A percentile compares a stretch with the other conserved stretches of the same genome.
Conservation (phyloP, 2,329 filamentous ascomycete genomes). For the Amauroascus niger region DNA sequence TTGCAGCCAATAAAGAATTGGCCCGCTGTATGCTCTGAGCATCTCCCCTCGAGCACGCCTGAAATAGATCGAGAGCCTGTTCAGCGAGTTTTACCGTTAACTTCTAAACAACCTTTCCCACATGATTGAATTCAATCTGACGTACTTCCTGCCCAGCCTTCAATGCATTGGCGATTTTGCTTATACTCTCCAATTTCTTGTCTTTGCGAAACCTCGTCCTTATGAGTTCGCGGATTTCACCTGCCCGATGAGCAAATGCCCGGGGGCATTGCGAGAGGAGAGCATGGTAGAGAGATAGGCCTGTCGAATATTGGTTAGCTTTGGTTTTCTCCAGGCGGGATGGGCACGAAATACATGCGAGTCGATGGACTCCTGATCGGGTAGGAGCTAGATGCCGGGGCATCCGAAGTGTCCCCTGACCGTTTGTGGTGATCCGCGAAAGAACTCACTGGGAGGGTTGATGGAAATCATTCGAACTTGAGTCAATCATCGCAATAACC, state of each 20-base stretch:
- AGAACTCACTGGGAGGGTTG: too few species aligned
- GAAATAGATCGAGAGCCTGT: slow-evolving; percentile 33
- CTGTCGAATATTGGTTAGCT: slow-evolving; percentile 20
- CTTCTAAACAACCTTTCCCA: neutral
- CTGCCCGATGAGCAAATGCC: slow-evolving; percentile 22
- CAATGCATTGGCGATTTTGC: slow-evolving; percentile 31
- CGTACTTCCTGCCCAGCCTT: slow-evolving; percentile 36
- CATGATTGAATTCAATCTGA: neutral
- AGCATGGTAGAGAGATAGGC: slow-evolving; percentile 38
- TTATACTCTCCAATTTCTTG: slow-evolving; percentile 31
- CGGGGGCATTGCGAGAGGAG: slow-evolving; percentile 36
- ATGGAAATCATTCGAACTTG: too few species aligned
- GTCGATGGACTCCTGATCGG: slow-evolving; percentile 34
- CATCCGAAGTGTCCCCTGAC: slow-evolving; percentile 24
- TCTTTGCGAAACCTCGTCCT: slow-evolving; percentile 33
- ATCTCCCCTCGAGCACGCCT: slow-evolving; percentile 27
- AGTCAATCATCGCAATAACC: too few species aligned
- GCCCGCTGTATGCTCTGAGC: slow-evolving; percentile 21
- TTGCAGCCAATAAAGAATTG: slow-evolving; percentile 22
- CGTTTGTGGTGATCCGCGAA: neutral
- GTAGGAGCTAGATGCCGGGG: slow-evolving; percentile 29
- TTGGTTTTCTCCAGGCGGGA: slow-evolving; percentile 1
- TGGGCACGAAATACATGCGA: slow-evolving; percentile 32
- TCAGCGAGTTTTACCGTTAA: neutral
- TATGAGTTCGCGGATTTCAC: slow-evolving; percentile 25